Evolutionary conservation across 192 early-diverging fungal species (phyloP).

Genomic region (Mortierella claussenii): DNA sequence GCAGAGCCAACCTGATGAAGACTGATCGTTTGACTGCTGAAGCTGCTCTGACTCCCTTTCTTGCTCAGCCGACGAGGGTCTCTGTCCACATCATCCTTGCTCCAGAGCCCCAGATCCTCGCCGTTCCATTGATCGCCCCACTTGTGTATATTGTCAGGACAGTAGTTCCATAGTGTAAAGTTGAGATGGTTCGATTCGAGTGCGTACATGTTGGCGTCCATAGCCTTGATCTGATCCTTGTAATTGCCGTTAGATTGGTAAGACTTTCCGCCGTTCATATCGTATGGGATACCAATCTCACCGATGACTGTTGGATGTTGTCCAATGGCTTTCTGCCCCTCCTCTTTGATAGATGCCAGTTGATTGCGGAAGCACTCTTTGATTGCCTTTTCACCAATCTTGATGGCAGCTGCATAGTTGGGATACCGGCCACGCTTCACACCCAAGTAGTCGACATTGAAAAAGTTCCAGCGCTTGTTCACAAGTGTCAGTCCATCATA

Average conservation of each 20-base stretch:
- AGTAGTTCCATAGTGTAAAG: slow-evolving; percentile 66
- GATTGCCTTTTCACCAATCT: slow-evolving; percentile 64
- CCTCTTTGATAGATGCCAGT: slow-evolving; percentile 55
- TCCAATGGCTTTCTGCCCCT: slow-evolving; percentile 58
- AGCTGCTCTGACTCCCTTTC: slow-evolving; percentile 4
- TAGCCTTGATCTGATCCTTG: slow-evolving; percentile 61
- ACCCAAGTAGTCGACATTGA: slow-evolving; percentile 66
- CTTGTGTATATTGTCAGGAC: slow-evolving; percentile 58
- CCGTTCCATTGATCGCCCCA: slow-evolving; percentile 69
- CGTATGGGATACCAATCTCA: slow-evolving; percentile 67
- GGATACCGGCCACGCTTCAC: slow-evolving; percentile 66
- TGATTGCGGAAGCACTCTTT: slow-evolving; percentile 62
- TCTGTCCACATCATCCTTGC: slow-evolving; percentile 22
- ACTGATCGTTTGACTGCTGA: slow-evolving; percentile 6
- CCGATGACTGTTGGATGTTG: slow-evolving; percentile 59
- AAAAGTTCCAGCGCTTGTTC: slow-evolving; percentile 68
- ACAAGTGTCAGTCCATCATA: slow-evolving; percentile 70
- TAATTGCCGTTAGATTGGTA: slow-evolving; percentile 34
- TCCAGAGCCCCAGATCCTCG: slow-evolving; percentile 62
- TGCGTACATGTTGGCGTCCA: slow-evolving; percentile 64
- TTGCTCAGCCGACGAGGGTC: slow-evolving; percentile 13
- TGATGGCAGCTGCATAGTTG: slow-evolving; percentile 56
- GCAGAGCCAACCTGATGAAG: slow-evolving; percentile 14
- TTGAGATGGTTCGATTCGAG: slow-evolving; percentile 59
- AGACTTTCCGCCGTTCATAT: slow-evolving; percentile 51